phyloP scores from a whole-genome alignment of 2,329 filamentous ascomycete species.

The Cadophora sp. region DNA sequence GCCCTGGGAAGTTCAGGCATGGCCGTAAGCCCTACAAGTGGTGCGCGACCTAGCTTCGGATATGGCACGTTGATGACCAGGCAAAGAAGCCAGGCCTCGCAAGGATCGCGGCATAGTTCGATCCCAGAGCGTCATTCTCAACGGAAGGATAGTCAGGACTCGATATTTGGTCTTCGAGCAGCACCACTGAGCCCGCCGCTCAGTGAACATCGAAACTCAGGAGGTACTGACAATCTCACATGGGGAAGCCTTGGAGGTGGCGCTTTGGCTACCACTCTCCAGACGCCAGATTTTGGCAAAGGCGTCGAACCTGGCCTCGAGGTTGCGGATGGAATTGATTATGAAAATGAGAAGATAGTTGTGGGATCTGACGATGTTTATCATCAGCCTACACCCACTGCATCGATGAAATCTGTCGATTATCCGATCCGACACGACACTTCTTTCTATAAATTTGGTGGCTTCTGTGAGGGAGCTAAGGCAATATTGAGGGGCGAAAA shows the following conservation, averaged over 20 bases:
- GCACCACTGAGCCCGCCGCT: conserved; percentile 34
- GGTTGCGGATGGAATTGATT: conserved; percentile 32
- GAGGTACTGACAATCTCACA: conserved; percentile 16
- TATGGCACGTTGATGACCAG: conserved; percentile 37
- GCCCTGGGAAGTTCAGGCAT: conserved; percentile 18
- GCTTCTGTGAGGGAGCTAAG: conserved; percentile 43
- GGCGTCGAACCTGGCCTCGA: conserved; percentile 39
- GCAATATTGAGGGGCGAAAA: conserved; percentile 39
- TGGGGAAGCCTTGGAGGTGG: conserved; percentile 25
- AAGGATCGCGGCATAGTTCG: conserved; percentile 37
- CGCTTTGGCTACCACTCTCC: conserved; percentile 33
- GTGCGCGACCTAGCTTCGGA: conserved; percentile 33
- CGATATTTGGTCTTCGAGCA: conserved; percentile 35
- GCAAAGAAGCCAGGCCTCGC: conserved; percentile 37
- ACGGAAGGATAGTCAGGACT: conserved; percentile 35
- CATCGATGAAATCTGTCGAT: conserved; percentile 39
- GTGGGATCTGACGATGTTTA: conserved; percentile 8
- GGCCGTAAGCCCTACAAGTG: conserved; percentile 34
- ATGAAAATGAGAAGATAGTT: conserved; percentile 28
- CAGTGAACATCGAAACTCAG: conserved; percentile 30
- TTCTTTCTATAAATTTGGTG: conserved; percentile 43
- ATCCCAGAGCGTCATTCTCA: conserved; percentile 30
- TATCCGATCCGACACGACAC: conserved; percentile 40
- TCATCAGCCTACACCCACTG: conserved; percentile 28
- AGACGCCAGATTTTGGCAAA: conserved; percentile 33